A percentile compares a stretch with the other conserved stretches of the same genome.
Evolutionary conservation across 176 grass and related monocot species (phyloP).

Genomic region (Ampelocalamus luodianensis): DNA sequence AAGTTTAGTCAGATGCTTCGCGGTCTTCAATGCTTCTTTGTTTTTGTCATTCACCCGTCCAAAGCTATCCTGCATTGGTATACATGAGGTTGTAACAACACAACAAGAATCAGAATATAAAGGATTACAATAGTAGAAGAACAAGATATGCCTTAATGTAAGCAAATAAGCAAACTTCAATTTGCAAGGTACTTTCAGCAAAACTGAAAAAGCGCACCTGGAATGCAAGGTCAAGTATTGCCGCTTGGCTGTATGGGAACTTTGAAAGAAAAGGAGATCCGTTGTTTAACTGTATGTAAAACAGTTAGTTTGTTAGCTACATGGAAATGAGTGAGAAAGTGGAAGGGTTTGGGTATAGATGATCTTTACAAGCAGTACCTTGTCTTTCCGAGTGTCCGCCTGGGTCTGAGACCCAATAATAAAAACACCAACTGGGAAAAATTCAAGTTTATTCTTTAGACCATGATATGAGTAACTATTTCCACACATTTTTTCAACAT

Average conservation of each 20-base stretch:
- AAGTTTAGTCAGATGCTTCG: slow-evolving; percentile 83
- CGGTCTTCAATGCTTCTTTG: slow-evolving; percentile 76
- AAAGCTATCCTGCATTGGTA: slow-evolving; percentile 72
- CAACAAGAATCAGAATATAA: slow-evolving; percentile 13
- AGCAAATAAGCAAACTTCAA: slow-evolving; percentile 30
- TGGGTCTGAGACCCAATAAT: slow-evolving; percentile 85
- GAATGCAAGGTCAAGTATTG: slow-evolving; percentile 82
- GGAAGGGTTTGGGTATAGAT: background rate
- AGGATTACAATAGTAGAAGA: background rate
- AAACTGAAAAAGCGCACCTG: slow-evolving; percentile 56
- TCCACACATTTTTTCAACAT: slow-evolving; percentile 84
- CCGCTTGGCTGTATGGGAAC: slow-evolving; percentile 82
- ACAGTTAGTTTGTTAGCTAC: slow-evolving; percentile 39
- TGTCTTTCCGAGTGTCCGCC: slow-evolving; percentile 82
- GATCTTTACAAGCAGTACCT: slow-evolving; percentile 53
- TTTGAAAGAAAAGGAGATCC: slow-evolving; percentile 89
- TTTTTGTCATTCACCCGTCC: slow-evolving; percentile 78
- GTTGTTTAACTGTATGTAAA: slow-evolving; percentile 65
- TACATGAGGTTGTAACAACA: slow-evolving; percentile 38
- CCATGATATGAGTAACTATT: slow-evolving; percentile 68
- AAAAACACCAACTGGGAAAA: slow-evolving; percentile 74
- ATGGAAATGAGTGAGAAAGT: slow-evolving; percentile 6
- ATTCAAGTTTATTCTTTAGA: slow-evolving; percentile 78
- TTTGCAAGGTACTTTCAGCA: slow-evolving; percentile 26
- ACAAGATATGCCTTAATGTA: background rate